Percentiles rank a stretch among this genome's conserved stretches.
Evolutionary conservation across 768 basidiomycete species (phyloP).

Genomic region (Phanerochaete sordida): DNA sequence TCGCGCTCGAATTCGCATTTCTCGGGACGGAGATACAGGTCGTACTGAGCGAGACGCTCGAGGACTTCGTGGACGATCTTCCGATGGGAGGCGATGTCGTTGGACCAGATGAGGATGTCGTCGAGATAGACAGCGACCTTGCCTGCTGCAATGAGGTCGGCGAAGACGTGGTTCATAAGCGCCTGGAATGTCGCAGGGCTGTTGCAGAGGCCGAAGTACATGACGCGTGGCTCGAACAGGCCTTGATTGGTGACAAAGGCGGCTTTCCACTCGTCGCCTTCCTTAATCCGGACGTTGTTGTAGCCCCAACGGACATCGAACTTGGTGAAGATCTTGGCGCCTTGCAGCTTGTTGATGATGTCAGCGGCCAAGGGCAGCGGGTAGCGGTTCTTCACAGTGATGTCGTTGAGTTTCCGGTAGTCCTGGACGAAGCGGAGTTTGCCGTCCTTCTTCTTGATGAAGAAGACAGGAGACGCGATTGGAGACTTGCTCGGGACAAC

Average conservation of each 20-base stretch:
- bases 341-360: slow-evolving; percentile 20
- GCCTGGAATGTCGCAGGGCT: slow-evolving; percentile 26
- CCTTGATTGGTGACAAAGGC: slow-evolving; percentile 27
- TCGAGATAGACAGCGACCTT: slow-evolving; percentile 44
- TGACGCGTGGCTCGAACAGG: slow-evolving; percentile 24
- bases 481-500: slow-evolving; percentile 18
- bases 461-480: slow-evolving; percentile 23
- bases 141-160: slow-evolving; percentile 27
- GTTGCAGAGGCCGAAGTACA: slow-evolving; percentile 27
- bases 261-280: slow-evolving; percentile 28
- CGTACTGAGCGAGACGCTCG: slow-evolving; percentile 22
- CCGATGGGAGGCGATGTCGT: slow-evolving; percentile 14
- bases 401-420: slow-evolving; percentile 26
- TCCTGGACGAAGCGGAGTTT: slow-evolving; percentile 28
- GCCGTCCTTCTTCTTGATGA: slow-evolving; percentile 36
- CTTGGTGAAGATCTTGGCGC: slow-evolving; percentile 24
- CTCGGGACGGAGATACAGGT: slow-evolving; percentile 34
- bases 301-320: slow-evolving; percentile 27
- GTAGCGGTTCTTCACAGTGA: slow-evolving; percentile 26
- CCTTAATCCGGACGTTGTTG: slow-evolving; percentile 18
- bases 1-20: slow-evolving; percentile 32
- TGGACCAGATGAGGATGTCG: slow-evolving; percentile 30
- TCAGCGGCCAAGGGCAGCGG: slow-evolving; percentile 23
- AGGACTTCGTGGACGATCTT: slow-evolving; percentile 23
- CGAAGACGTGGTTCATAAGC: slow-evolving; percentile 30